These are phyloP conservation scores for Darksidea phi DNA, from an alignment of 495 filamentous ascomycete genomes.

Conservation along the genomic window DNA sequence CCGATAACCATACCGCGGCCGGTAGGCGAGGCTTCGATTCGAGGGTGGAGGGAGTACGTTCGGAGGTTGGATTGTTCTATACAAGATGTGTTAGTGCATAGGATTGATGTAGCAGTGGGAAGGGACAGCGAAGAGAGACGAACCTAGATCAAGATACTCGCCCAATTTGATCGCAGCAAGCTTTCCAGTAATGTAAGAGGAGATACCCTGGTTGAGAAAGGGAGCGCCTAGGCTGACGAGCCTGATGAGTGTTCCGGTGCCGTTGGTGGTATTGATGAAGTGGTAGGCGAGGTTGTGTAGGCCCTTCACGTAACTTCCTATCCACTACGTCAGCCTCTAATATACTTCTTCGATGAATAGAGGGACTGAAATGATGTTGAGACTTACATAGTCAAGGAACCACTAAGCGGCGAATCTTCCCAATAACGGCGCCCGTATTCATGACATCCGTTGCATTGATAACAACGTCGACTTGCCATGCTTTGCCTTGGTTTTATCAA, in stretches of 20 bases:
- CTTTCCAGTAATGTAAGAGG: slow-evolving; percentile 46
- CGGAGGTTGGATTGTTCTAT: slow-evolving; percentile 45
- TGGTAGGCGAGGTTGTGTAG: slow-evolving; percentile 44
- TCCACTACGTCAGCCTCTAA: not conserved
- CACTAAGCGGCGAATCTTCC: slow-evolving; percentile 8
- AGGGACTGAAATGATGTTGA: not conserved
- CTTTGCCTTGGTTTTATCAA: slow-evolving; percentile 41
- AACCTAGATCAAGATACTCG: slow-evolving; percentile 37
- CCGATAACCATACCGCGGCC: slow-evolving; percentile 35
- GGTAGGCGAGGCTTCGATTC: slow-evolving; percentile 43
- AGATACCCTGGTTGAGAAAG: slow-evolving; percentile 39
- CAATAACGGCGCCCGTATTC: not conserved
- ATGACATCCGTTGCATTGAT: slow-evolving; percentile 26
- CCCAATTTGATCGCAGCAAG: slow-evolving; percentile 42
- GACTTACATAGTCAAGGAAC: slow-evolving; percentile 19
- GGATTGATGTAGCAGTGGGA: not conserved
- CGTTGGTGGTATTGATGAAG: slow-evolving; percentile 41
- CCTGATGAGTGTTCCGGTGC: slow-evolving; percentile 46
- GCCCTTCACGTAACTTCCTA: slow-evolving; percentile 50
- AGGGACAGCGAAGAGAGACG: slow-evolving; percentile 1
- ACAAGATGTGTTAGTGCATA: not conserved
- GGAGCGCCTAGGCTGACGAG: slow-evolving; percentile 41
- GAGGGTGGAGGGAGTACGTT: slow-evolving; percentile 45
- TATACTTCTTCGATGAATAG: too few species aligned
- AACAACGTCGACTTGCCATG: slow-evolving; percentile 35